A percentile compares a stretch with the other conserved stretches of the same genome.
Conservation (phyloP, 2,329 filamentous ascomycete species). For the Dothideomycetes sp. region DNA sequence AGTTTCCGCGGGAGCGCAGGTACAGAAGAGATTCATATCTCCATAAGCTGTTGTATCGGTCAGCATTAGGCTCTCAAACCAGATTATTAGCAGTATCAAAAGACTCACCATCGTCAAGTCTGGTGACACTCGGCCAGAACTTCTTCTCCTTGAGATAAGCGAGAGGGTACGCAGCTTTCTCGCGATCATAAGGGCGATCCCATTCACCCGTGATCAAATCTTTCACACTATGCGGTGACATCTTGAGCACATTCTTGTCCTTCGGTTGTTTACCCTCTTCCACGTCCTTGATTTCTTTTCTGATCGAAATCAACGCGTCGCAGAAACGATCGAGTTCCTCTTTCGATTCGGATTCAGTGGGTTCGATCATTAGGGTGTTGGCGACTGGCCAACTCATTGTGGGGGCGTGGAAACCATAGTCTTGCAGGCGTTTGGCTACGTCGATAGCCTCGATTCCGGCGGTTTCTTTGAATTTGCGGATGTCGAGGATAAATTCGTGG, state of each 20-base stretch:
- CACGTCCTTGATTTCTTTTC: conserved; percentile 72
- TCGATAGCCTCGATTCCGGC: conserved; percentile 86
- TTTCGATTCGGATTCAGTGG: conserved; percentile 87
- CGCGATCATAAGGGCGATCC: conserved; percentile 71
- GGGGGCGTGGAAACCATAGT: conserved; percentile 94
- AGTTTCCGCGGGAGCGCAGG: conserved; percentile 73
- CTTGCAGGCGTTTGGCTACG: conserved; percentile 90
- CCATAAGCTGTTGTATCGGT: conserved; percentile 57
- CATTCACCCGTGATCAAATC: conserved; percentile 71
- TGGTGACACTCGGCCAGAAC: conserved; percentile 85
- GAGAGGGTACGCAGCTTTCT: conserved; percentile 80
- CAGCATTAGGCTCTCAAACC: conserved; percentile 16
- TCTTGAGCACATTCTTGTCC: conserved; percentile 77
- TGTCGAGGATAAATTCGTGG: conserved; percentile 94
- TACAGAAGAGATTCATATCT: conserved; percentile 90
- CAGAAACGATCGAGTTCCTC: conserved; percentile 90
- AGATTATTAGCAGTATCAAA: neutral
- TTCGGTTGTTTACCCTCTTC: conserved; percentile 69
- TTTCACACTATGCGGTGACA: conserved; percentile 74
- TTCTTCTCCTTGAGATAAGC: conserved; percentile 85
- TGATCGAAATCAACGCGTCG: conserved; percentile 78
- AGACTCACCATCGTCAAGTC: conserved; percentile 77
- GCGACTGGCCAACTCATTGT: conserved; percentile 96
- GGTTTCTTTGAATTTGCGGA: conserved; percentile 72
- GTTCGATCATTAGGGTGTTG: conserved; percentile 96